Evolutionary conservation across 495 filamentous ascomycete genomes (phyloP).

Genomic region (Penicillium flavigenum): DNA sequence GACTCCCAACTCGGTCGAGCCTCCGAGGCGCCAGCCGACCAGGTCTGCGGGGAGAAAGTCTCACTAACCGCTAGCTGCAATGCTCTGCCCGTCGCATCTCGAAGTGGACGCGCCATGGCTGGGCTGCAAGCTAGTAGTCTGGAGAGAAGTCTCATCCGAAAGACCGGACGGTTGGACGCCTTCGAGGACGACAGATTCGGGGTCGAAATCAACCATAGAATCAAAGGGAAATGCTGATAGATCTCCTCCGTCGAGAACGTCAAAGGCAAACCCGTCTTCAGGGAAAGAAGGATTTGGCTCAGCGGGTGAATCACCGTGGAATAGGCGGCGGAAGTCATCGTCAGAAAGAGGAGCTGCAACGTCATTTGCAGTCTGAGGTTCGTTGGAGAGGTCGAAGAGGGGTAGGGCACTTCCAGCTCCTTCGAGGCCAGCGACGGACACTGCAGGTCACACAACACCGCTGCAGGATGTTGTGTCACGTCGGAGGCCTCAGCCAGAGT

Average conservation of each 20-base stretch:
- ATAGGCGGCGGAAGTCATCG: constrained; percentile 65
- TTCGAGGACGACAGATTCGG: constrained; percentile 53
- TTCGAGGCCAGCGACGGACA: constrained; percentile 84
- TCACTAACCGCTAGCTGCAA: constrained; percentile 64
- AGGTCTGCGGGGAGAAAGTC: constrained; percentile 33
- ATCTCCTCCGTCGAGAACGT: constrained; percentile 55
- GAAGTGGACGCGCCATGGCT: constrained; percentile 84
- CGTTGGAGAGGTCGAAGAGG: constrained; percentile 54
- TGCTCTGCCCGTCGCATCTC: constrained; percentile 87
- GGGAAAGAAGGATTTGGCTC: constrained; percentile 70
- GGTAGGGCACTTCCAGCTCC: constrained; percentile 52
- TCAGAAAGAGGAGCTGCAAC: constrained; percentile 60
- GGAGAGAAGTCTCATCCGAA: constrained; percentile 57
- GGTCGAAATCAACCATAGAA: constrained; percentile 81
- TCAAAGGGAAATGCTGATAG: constrained; percentile 71
- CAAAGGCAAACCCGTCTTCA: constrained; percentile 76
- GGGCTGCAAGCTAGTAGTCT: constrained; percentile 77
- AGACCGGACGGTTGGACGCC: constrained; percentile 51
- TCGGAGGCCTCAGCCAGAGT: constrained; percentile 71
- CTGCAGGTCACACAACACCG: constrained; percentile 99
- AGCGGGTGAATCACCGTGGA: constrained; percentile 69
- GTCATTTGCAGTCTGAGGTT: constrained; percentile 42
- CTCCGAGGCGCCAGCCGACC: constrained; percentile 35
- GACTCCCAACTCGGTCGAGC: constrained; percentile 45
- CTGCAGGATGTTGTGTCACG: constrained; percentile 99